Conservation (phyloP, 768 basidiomycete species). For the Coprinopsis cinerea region DNA sequence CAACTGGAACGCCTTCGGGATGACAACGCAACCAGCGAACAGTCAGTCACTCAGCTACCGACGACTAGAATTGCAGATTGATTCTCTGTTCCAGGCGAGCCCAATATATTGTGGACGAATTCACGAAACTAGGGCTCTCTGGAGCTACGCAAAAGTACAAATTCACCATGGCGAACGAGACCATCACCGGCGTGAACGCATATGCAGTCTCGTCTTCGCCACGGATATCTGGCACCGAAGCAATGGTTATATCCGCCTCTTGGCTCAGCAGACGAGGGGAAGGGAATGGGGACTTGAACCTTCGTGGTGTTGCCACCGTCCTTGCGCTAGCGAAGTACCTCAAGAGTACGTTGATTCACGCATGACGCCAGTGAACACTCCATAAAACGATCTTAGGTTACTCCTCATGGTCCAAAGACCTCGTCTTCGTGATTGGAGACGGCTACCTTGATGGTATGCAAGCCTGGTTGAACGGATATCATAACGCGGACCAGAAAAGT, state of each 20-base stretch:
- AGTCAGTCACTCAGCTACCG: conserved; percentile 45
- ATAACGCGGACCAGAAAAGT: conserved; percentile 66
- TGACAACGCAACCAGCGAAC: conserved; percentile 56
- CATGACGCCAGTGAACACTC: background rate
- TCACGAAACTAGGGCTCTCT: conserved; percentile 68
- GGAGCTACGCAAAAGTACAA: conserved; percentile 65
- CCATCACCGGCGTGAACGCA: conserved; percentile 63
- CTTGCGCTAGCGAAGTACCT: conserved; percentile 80
- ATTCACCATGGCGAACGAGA: conserved; percentile 46
- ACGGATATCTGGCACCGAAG: conserved; percentile 88
- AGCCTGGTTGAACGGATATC: conserved; percentile 85
- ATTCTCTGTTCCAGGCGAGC: conserved; percentile 48
- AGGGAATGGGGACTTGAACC: conserved; percentile 57
- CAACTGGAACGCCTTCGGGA: conserved; percentile 60
- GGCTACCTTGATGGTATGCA: conserved; percentile 89
- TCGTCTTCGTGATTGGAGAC: conserved; percentile 86
- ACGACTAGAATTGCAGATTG: background rate
- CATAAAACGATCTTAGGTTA: conserved; percentile 43
- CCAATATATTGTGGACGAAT: conserved; percentile 52
- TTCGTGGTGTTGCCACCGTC: conserved; percentile 83
- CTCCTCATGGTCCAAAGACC: conserved; percentile 92
- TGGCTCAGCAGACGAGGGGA: conserved; percentile 71
- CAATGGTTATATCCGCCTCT: conserved; percentile 86
- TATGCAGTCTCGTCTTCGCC: conserved; percentile 82
- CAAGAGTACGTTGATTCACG: conserved; percentile 50